Evolutionary conservation across 176 grass and related monocot genomes (phyloP).

Genomic region (Dactylis glomerata): DNA sequence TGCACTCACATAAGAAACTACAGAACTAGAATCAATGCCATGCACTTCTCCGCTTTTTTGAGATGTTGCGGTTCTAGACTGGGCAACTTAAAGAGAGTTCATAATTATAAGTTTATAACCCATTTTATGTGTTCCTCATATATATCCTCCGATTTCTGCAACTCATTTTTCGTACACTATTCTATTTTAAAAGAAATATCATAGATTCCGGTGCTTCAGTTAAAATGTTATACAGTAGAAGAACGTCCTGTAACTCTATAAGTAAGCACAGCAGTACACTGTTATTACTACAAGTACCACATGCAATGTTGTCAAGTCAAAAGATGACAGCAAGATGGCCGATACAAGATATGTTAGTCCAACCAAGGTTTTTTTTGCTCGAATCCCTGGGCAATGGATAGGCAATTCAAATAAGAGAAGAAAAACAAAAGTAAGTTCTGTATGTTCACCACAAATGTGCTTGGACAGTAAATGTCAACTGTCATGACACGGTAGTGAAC

Average conservation of each 20-base stretch:
- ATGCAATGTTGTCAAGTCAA: background rate
- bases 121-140: background rate
- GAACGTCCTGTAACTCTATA: background rate
- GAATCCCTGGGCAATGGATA: background rate
- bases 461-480: background rate
- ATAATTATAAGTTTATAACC: background rate
- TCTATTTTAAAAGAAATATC: background rate
- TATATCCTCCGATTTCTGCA: constrained; percentile 5
- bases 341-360: background rate
- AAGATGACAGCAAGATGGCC: background rate
- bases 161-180: constrained; percentile 1
- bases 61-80: background rate
- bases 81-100: background rate
- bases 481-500: constrained; percentile 4
- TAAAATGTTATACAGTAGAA: background rate
- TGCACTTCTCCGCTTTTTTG: background rate
- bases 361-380: background rate
- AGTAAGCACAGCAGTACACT: background rate
- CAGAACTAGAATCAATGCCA: background rate
- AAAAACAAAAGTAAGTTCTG: background rate
- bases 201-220: background rate
- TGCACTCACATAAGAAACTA: too few species aligned
- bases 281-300: background rate
- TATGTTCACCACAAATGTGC: constrained; percentile 6
- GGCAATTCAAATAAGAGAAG: background rate